A percentile compares a stretch with the other conserved stretches of the same genome.
These are phyloP conservation scores for Parathielavia hyrcaniae DNA, from an alignment of 495 filamentous ascomycete species.

Conservation along the genomic window DNA sequence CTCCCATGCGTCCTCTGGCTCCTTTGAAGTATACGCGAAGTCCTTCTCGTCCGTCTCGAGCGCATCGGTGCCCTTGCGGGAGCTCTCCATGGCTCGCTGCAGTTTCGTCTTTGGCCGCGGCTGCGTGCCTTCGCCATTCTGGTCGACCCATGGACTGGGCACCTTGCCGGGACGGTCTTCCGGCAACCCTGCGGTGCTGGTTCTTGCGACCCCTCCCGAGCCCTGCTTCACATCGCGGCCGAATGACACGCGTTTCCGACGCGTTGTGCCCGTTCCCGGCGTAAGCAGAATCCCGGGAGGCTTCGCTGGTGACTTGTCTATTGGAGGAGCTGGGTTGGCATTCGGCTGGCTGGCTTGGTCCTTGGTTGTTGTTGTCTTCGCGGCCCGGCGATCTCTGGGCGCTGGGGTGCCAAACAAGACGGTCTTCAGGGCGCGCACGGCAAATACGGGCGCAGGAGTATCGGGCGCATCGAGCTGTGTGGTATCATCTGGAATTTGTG, in stretches of 20 bases:
- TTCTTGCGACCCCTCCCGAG: constrained; percentile 26
- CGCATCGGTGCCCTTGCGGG: constrained; percentile 31
- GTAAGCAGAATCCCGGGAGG: constrained; percentile 71
- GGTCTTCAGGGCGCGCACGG: constrained; percentile 83
- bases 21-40: constrained; percentile 25
- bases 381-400: constrained; percentile 27
- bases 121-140: constrained; percentile 18
- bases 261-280: constrained; percentile 70
- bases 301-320: constrained; percentile 38
- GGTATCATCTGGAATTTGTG: constrained; percentile 36
- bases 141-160: constrained; percentile 53
- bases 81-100: constrained; percentile 48
- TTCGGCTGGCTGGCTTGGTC: constrained; percentile 28
- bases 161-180: constrained; percentile 55
- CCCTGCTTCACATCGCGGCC: constrained; percentile 51
- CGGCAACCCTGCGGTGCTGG: constrained; percentile 45
- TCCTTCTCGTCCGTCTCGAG: constrained; percentile 18
- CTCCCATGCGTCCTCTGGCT: constrained; percentile 39
- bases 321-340: neutral
- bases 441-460: constrained; percentile 91
- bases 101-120: constrained; percentile 45
- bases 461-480: constrained; percentile 65
- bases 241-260: constrained; percentile 89
- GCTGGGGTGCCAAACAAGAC: constrained; percentile 84
- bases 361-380: neutral